Conservation (phyloP, 169 alveolate genomes). For the Besnoitia besnoiti region DNA sequence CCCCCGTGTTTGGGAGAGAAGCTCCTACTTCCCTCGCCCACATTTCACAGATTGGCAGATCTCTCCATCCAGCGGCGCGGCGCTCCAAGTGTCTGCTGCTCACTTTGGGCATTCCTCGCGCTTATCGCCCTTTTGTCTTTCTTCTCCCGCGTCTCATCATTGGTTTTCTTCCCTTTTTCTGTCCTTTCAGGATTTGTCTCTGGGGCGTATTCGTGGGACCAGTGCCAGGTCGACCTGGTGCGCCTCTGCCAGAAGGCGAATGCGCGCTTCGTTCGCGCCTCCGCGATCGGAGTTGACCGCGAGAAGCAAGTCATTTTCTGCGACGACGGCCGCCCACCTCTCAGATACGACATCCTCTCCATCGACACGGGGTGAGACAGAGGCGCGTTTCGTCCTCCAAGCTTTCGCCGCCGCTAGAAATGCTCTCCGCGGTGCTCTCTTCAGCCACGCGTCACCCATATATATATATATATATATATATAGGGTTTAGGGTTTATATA, state of each 20-base stretch:
- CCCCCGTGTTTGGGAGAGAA: no score
- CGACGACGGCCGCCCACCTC: constrained; percentile 41
- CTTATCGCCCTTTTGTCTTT: neutral
- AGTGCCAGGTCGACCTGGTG: constrained; percentile 36
- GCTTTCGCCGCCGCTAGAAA: no score
- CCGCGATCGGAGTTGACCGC: constrained; percentile 6
- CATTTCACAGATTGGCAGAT: no score
- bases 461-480: neutral
- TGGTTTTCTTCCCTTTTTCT: neutral
- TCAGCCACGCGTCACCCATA: neutral
- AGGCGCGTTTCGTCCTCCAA: no score
- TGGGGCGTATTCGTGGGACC: constrained; percentile 22
- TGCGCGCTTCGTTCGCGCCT: neutral
- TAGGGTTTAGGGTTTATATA: neutral
- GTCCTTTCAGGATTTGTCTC: constrained; percentile 1
- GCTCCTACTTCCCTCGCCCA: no score
- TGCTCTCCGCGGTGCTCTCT: no score
- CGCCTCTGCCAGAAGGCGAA: neutral
- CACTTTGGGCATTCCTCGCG: no score
- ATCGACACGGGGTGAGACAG: constrained; percentile 37
- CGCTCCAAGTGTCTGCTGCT: no score
- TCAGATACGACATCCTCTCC: constrained; percentile 40
- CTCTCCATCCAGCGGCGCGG: no score
- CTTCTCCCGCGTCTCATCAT: neutral
- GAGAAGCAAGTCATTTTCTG: neutral